phyloP scores from a whole-genome alignment of 2,329 filamentous ascomycete species.

The Epichloe glyceriae region DNA sequence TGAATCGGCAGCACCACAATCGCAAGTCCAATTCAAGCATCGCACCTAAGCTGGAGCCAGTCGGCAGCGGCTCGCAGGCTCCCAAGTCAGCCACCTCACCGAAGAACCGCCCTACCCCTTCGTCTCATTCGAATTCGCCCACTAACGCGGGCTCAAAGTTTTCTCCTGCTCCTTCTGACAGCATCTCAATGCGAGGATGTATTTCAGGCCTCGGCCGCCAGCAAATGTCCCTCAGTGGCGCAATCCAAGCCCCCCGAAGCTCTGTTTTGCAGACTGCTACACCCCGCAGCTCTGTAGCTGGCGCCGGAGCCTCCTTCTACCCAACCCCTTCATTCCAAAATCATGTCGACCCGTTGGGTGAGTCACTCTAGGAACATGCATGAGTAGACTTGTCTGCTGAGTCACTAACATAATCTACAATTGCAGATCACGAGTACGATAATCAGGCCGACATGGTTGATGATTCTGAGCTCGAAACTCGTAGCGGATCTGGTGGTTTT shows the following conservation, averaged over 20 bases:
- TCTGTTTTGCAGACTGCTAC: slow-evolving; percentile 24
- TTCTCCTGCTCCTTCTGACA: slow-evolving; percentile 33
- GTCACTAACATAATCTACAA: slow-evolving; percentile 50
- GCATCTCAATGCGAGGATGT: slow-evolving; percentile 30
- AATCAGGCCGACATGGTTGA: slow-evolving; percentile 81
- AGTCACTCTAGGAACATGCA: slow-evolving; percentile 36
- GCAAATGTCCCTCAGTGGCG: slow-evolving; percentile 18
- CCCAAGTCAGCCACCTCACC: slow-evolving; percentile 49
- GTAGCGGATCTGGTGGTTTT: slow-evolving; percentile 53
- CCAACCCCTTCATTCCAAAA: slow-evolving; percentile 74
- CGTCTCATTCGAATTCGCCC: slow-evolving; percentile 56
- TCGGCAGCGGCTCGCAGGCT: slow-evolving; percentile 30
- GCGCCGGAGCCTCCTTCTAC: slow-evolving; percentile 50
- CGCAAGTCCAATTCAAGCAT: slow-evolving; percentile 62
- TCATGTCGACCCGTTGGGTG: slow-evolving; percentile 92
- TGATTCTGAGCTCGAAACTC: slow-evolving; percentile 59
- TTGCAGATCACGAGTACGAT: slow-evolving; percentile 91
- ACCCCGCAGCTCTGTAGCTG: slow-evolving; percentile 22
- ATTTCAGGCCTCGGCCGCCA: slow-evolving; percentile 20
- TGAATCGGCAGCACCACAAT: slow-evolving; percentile 67
- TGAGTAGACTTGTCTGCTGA: slow-evolving; percentile 34
- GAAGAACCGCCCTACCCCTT: slow-evolving; percentile 68
- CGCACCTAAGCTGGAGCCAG: slow-evolving; percentile 58
- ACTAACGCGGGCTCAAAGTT: slow-evolving; percentile 34
- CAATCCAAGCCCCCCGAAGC: slow-evolving; percentile 14